A percentile compares a stretch with the other conserved stretches of the same genome.
Conservation (phyloP, 169 alveolate species). For the Plasmodium sp. region DNA sequence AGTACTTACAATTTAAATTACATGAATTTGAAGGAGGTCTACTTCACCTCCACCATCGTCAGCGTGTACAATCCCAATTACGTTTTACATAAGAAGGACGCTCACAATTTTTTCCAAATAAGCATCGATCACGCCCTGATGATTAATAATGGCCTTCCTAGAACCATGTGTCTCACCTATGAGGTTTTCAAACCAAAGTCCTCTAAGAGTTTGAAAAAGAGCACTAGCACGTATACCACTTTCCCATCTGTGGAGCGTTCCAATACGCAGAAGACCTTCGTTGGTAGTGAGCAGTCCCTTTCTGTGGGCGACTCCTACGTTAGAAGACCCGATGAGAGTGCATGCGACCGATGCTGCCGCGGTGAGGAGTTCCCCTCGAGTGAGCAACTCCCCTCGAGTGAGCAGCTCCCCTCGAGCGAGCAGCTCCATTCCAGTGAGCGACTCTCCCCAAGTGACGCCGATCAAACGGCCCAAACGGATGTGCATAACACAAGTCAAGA, state of each 20-base stretch:
- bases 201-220: slow-evolving; percentile 17
- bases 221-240: background rate
- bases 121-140: slow-evolving; percentile 58
- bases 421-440: background rate
- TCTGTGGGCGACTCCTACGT: background rate
- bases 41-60: slow-evolving; percentile 54
- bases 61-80: slow-evolving; percentile 68
- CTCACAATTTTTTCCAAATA: slow-evolving; percentile 69
- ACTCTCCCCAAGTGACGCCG: background rate
- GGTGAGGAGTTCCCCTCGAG: background rate
- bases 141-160: slow-evolving; percentile 66
- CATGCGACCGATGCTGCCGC: background rate
- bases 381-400: background rate
- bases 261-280: background rate
- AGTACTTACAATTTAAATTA: slow-evolving; percentile 50
- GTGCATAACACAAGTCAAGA: background rate
- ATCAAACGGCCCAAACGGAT: background rate
- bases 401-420: background rate
- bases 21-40: slow-evolving; percentile 49
- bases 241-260: slow-evolving; percentile 3
- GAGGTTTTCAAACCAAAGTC: slow-evolving; percentile 6
- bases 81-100: slow-evolving; percentile 55
- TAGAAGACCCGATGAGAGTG: background rate
- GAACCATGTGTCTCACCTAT: slow-evolving; percentile 43
- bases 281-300: background rate